Percentiles rank a stretch among this genome's conserved stretches.
These are phyloP conservation scores for Botrytis deweyae DNA, from an alignment of 2,329 filamentous ascomycete species.

Conservation along the genomic window DNA sequence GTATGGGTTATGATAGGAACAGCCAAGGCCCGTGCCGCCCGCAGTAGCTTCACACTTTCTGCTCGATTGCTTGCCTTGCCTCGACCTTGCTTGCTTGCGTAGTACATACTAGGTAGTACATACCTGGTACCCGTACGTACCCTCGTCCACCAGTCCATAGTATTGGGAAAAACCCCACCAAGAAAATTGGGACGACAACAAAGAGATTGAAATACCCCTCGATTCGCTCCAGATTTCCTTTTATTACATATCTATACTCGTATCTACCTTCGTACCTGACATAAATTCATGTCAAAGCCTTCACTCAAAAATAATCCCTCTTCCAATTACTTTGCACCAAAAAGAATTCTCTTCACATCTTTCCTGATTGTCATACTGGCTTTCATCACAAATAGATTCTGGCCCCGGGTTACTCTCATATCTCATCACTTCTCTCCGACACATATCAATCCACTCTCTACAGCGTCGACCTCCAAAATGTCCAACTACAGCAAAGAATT, in stretches of 20 bases:
- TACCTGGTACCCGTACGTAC: background rate
- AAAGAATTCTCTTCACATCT: slow-evolving; percentile 31
- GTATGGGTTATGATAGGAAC: background rate
- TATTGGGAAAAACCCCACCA: slow-evolving; percentile 4
- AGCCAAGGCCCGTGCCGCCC: background rate
- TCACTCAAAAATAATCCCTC: background rate
- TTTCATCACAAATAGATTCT: slow-evolving; percentile 31
- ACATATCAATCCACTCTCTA: slow-evolving; percentile 22
- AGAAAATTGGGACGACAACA: slow-evolving; percentile 18
- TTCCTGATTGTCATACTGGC: slow-evolving; percentile 37
- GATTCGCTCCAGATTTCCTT: background rate
- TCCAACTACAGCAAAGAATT: slow-evolving; percentile 71
- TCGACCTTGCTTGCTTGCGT: background rate
- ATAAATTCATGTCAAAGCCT: slow-evolving; percentile 7
- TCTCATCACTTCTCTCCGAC: slow-evolving; percentile 34
- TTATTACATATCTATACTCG: background rate
- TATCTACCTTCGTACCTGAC: background rate
- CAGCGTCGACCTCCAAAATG: slow-evolving; percentile 39
- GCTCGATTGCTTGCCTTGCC: background rate
- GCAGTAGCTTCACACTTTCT: background rate
- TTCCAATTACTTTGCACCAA: slow-evolving; percentile 19
- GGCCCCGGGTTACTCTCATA: slow-evolving; percentile 36
- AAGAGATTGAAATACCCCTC: slow-evolving; percentile 18
- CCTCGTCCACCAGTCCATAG: too few species aligned
- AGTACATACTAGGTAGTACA: background rate